Evolutionary conservation across 495 filamentous ascomycete species (phyloP).

Genomic region (Glutinoglossum americanum): DNA sequence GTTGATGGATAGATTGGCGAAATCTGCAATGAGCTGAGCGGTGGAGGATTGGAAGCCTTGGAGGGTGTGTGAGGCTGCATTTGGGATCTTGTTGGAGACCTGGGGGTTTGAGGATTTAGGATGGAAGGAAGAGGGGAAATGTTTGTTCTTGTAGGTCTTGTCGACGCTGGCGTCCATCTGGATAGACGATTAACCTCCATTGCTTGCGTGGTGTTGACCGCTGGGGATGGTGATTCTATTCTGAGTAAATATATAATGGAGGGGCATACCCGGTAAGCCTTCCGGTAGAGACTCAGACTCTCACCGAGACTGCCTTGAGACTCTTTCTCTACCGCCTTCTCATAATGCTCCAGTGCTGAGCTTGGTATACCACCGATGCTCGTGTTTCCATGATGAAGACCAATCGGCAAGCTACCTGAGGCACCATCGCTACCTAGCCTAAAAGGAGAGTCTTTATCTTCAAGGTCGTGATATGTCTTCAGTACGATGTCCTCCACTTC

Average conservation of each 20-base stretch:
- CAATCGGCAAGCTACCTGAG: slow-evolving; percentile 18
- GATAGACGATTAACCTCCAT: not conserved
- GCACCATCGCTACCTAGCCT: slow-evolving; percentile 15
- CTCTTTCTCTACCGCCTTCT: slow-evolving; percentile 78
- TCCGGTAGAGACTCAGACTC: slow-evolving; percentile 71
- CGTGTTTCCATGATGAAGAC: not conserved
- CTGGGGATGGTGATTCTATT: too few relatives aligned
- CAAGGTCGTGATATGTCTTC: slow-evolving; percentile 23
- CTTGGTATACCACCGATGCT: slow-evolving; percentile 28
- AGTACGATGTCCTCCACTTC: slow-evolving; percentile 14
- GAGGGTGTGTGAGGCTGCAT: slow-evolving; percentile 32
- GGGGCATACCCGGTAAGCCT: slow-evolving; percentile 52
- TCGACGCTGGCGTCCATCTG: slow-evolving; percentile 65
- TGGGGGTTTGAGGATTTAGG: slow-evolving; percentile 27
- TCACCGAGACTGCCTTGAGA: slow-evolving; percentile 67
- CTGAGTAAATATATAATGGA: slow-evolving; percentile 8
- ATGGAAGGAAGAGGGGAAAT: slow-evolving; percentile 48
- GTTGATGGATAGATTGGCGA: slow-evolving; percentile 42
- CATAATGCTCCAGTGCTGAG: slow-evolving; percentile 82
- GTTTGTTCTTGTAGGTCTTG: slow-evolving; percentile 68
- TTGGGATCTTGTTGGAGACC: slow-evolving; percentile 27
- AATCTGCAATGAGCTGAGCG: slow-evolving; percentile 53
- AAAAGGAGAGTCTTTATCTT: slow-evolving; percentile 15
- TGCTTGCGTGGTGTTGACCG: too few relatives aligned
- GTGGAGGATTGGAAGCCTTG: slow-evolving; percentile 29